These are phyloP conservation scores for Biscogniauxia marginata DNA, from an alignment of 2,329 filamentous ascomycete genomes.

Conservation along the genomic window DNA sequence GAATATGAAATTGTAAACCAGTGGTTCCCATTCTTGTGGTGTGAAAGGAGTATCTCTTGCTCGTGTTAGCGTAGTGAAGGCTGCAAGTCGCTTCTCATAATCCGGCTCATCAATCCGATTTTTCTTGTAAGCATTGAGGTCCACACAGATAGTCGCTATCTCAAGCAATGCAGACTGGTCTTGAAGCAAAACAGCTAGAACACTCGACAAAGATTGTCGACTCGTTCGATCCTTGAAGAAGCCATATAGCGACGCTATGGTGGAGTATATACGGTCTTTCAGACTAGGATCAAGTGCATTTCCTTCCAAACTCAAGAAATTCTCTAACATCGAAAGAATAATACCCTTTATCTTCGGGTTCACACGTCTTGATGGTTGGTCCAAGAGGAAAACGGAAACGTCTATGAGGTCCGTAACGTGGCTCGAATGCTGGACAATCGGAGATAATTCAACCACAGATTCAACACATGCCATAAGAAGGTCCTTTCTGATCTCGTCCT, in stretches of 20 bases:
- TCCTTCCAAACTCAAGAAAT: constrained; percentile 70
- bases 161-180: constrained; percentile 59
- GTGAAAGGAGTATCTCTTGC: constrained; percentile 59
- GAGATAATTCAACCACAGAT: constrained; percentile 72
- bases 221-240: constrained; percentile 84
- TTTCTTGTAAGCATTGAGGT: constrained; percentile 76
- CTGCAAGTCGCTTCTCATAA: constrained; percentile 76
- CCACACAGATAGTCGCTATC: constrained; percentile 68
- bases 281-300: constrained; percentile 56
- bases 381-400: constrained; percentile 77
- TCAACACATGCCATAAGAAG: constrained; percentile 78
- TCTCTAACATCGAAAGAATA: constrained; percentile 75
- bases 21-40: constrained; percentile 76
- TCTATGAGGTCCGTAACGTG: constrained; percentile 77
- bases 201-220: constrained; percentile 69
- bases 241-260: constrained; percentile 78
- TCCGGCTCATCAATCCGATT: constrained; percentile 80
- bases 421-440: constrained; percentile 63
- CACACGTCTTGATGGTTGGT: constrained; percentile 80
- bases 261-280: constrained; percentile 66
- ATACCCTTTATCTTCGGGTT: constrained; percentile 80
- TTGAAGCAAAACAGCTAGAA: constrained; percentile 68
- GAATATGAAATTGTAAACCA: constrained; percentile 87
- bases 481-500: constrained; percentile 61
- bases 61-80: constrained; percentile 71